phyloP scores from a whole-genome alignment of 2,329 filamentous ascomycete genomes.

The Tolypocladium paradoxum region DNA sequence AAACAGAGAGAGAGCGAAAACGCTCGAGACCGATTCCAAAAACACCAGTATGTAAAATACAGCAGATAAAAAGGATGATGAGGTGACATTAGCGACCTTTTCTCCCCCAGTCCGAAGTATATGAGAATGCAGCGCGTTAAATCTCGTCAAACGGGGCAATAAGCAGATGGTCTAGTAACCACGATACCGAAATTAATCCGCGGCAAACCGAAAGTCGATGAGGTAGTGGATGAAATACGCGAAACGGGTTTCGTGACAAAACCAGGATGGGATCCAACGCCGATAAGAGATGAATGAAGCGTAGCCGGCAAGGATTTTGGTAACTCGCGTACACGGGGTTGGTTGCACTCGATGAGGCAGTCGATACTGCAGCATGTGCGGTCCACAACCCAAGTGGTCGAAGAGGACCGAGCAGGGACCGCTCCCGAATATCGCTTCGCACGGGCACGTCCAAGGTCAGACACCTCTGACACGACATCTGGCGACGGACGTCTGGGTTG shows the following conservation, averaged over 20 bases:
- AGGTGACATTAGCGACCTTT: background rate
- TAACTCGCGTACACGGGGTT: too few species aligned
- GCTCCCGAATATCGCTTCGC: background rate
- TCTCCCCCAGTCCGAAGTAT: background rate
- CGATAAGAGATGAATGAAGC: background rate
- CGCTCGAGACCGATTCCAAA: constrained; percentile 1
- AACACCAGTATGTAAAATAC: constrained; percentile 11
- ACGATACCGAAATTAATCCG: background rate
- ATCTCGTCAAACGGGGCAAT: background rate
- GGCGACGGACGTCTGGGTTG: background rate
- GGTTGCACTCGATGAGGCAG: background rate
- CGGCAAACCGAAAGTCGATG: background rate
- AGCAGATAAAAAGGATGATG: constrained; percentile 5
- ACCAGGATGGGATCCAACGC: background rate
- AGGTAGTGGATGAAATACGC: background rate
- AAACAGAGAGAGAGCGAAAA: constrained; percentile 2
- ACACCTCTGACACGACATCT: background rate
- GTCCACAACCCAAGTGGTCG: background rate
- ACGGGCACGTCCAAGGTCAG: background rate
- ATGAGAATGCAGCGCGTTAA: background rate
- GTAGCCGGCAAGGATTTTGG: background rate
- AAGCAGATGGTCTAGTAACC: background rate
- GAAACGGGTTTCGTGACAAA: background rate
- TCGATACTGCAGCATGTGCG: background rate
- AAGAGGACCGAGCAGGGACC: background rate